phyloP scores from a whole-genome alignment of 352 stramenopile genomes.

The Phytophthora quininea region DNA sequence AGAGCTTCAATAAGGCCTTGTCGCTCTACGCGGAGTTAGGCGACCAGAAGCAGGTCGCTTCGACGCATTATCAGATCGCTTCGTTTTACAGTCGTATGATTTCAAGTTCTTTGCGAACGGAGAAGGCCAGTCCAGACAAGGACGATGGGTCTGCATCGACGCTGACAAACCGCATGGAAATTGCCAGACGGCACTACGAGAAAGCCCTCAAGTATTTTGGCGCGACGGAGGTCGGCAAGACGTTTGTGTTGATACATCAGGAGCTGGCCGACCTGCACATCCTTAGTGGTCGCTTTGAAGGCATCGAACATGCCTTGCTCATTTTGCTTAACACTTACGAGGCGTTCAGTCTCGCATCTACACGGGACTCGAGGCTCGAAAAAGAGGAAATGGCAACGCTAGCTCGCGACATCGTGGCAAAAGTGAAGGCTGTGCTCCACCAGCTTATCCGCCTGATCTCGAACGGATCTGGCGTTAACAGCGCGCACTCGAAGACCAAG shows the following conservation, averaged over 20 bases:
- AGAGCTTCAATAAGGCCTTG: conserved; percentile 76
- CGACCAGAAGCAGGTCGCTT: conserved; percentile 73
- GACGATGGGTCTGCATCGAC: conserved; percentile 24
- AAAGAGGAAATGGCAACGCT: conserved; percentile 47
- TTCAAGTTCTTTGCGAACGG: conserved; percentile 38
- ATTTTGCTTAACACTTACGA: conserved; percentile 82
- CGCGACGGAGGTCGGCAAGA: conserved; percentile 66
- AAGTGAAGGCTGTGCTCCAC: conserved; percentile 64
- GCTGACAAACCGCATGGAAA: conserved; percentile 78
- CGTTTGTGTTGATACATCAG: conserved; percentile 85
- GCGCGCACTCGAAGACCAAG: conserved; percentile 36
- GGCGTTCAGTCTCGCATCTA: conserved; percentile 45
- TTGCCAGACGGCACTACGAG: conserved; percentile 84
- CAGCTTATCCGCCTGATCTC: conserved; percentile 65
- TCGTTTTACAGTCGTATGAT: conserved; percentile 78
- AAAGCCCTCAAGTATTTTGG: conserved; percentile 85
- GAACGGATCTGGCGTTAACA: conserved; percentile 12
- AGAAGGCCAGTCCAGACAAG: conserved; percentile 14
- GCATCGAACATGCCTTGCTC: conserved; percentile 80
- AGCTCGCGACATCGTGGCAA: conserved; percentile 50
- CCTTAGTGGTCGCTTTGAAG: conserved; percentile 63
- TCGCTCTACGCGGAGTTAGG: conserved; percentile 75
- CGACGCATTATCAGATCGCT: conserved; percentile 88
- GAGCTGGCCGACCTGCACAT: conserved; percentile 81
- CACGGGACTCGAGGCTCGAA: conserved; percentile 15